These are phyloP conservation scores for Capsicum chinense DNA, from an alignment of 257 asterid species.

Conservation along the genomic window DNA sequence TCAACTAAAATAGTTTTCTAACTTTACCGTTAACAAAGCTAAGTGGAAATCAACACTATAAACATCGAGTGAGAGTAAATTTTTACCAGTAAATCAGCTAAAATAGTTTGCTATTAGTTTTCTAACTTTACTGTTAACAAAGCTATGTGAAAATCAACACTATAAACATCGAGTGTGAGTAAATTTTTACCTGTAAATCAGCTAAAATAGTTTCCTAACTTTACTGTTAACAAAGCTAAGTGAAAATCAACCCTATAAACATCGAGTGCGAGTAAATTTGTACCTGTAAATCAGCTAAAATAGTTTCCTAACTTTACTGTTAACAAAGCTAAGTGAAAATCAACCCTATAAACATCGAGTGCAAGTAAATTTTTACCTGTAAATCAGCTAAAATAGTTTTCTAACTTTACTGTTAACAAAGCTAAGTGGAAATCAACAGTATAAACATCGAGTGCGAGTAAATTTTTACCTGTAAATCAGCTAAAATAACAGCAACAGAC, in stretches of 20 bases:
- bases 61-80: not conserved
- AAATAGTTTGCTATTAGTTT: slow-evolving; percentile 36
- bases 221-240: not conserved
- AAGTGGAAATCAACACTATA: not conserved
- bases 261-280: not conserved
- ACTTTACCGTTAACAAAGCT: too few relatives aligned
- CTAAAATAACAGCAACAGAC: slow-evolving; percentile 76
- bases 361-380: too few relatives aligned
- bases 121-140: too few relatives aligned
- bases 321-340: not conserved
- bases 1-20: slow-evolving; percentile 58
- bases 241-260: not conserved
- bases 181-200: too few relatives aligned
- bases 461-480: slow-evolving; percentile 78
- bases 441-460: not conserved
- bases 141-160: too few relatives aligned
- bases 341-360: too few relatives aligned
- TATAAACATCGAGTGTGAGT: too few relatives aligned
- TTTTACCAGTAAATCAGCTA: slow-evolving; percentile 88
- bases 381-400: too few relatives aligned
- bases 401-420: too few relatives aligned
- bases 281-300: too few relatives aligned
- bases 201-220: not conserved
- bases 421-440: not conserved
- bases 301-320: not conserved